A percentile compares a stretch with the other conserved stretches of the same genome.
These are phyloP conservation scores for Smittium mucronatum DNA, from an alignment of 371 early-diverging fungal species.

Conservation along the genomic window DNA sequence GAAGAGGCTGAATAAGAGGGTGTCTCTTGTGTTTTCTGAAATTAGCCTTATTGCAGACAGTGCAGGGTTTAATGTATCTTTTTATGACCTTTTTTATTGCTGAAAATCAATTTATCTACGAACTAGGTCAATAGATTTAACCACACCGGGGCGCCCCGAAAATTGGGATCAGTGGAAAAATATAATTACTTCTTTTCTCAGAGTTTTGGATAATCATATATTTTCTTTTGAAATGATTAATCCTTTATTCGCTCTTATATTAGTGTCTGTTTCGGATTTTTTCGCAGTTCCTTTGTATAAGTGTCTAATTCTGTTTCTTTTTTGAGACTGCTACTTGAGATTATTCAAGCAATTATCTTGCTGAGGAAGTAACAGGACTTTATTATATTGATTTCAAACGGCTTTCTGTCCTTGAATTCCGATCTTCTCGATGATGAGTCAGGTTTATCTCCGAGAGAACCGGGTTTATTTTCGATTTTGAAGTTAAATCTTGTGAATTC, in stretches of 20 bases:
- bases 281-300: background rate
- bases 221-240: conserved; percentile 2
- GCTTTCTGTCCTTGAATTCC: background rate
- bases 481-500: conserved; percentile 12
- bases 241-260: background rate
- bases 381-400: background rate
- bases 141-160: conserved; percentile 5
- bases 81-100: conserved; percentile 2
- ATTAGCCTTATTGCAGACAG: conserved; percentile 6
- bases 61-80: background rate
- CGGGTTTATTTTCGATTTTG: conserved; percentile 10
- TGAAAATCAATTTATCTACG: conserved; percentile 9
- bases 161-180: background rate
- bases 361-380: background rate
- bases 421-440: conserved; percentile 14
- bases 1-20: conserved; percentile 33
- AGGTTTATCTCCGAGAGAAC: conserved; percentile 2
- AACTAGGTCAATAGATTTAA: conserved; percentile 6
- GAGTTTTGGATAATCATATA: background rate
- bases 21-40: conserved; percentile 7
- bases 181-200: background rate
- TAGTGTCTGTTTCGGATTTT: conserved; percentile 1
- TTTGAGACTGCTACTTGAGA: background rate
- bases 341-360: background rate
- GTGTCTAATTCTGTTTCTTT: background rate